Conservation (phyloP, 805 yeast species). For the Clavispora vitiphila region DNA sequence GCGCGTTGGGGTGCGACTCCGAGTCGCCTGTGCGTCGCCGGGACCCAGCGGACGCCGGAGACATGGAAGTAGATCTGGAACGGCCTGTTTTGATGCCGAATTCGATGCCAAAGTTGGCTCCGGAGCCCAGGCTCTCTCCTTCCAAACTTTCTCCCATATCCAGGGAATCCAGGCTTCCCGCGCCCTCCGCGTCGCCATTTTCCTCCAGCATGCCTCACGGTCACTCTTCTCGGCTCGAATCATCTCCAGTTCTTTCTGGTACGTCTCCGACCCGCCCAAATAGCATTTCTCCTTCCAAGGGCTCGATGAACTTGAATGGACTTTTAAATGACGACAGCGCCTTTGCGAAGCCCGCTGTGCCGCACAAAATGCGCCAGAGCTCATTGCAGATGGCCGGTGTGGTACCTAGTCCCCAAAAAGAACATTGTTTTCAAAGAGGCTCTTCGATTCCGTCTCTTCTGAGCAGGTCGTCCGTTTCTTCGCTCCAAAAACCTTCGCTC, state of each 20-base stretch:
- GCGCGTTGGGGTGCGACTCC: slow-evolving; percentile 6
- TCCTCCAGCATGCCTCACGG: neutral
- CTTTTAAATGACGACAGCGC: slow-evolving; percentile 19
- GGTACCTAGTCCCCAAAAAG: neutral
- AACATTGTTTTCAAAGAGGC: slow-evolving; percentile 8
- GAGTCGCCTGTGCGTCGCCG: slow-evolving; percentile 9
- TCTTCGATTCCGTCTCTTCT: slow-evolving; percentile 13
- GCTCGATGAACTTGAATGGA: slow-evolving; percentile 32
- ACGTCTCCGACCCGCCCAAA: slow-evolving; percentile 11
- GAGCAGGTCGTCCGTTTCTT: neutral
- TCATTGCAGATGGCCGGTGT: slow-evolving; percentile 37
- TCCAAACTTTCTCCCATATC: neutral
- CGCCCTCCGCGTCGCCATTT: neutral
- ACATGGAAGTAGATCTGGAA: neutral
- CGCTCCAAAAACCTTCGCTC: slow-evolving; percentile 4
- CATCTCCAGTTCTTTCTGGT: neutral
- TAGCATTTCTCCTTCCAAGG: slow-evolving; percentile 37
- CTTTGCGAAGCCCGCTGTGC: slow-evolving; percentile 23
- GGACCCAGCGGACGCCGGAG: neutral
- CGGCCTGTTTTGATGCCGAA: neutral
- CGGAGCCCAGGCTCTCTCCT: neutral
- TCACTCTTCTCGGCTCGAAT: neutral
- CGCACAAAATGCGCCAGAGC: slow-evolving; percentile 21
- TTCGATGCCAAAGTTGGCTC: neutral
- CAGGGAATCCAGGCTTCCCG: too few relatives aligned